Base-by-base conservation (phyloP, 2,329 filamentous ascomycete genomes). In the Cryphonectria carpinicola region DNA sequence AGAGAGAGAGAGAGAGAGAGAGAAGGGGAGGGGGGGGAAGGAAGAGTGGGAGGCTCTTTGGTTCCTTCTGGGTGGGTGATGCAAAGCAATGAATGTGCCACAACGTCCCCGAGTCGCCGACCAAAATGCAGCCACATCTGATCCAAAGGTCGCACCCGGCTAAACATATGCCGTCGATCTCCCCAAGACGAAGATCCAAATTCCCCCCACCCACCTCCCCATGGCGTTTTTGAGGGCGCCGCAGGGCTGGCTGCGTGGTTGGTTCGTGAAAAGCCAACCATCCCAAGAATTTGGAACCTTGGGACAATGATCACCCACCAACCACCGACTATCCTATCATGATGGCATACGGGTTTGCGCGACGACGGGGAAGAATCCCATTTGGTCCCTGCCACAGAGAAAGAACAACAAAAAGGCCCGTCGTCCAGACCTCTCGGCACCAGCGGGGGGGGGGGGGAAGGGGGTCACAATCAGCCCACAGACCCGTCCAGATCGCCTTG, bases 71-170 rank as follows among this genome's bases (percentile, higher is more conserved):
- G 49, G 49, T 25, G 11, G n/a, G 22, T 65, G 39, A 56, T 43
- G 61, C 63, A 41, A 66, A 25, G 37, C 41, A 28, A 28, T 28
- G 28, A 41, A 65, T n/a, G 60, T 37, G 28, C 17, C 66, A 70
- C 69, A 58, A 70, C 65, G 39, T 70, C 61, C 69, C 69, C 69
- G 69, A 70, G 60, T 70, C 69, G 69, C 69, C 69, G 69, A 70
- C 69, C 67, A 70, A 49, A 71, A 49, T 49, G 60, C 67, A 71
- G 70, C 70, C 70, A 71, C 70, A 69, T 61, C 46, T 39, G 67
- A 41, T 39, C 43, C 49, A 56, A 54, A 25, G 41, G 70, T 71
- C 28, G 56, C 43, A 71, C 70, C 41, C 68, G 58, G 37, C 25
- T 54, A 14, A 37, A 61, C 52, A 61, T 49, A 22, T 52, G 22